Percentiles rank a stretch among this genome's conserved stretches.
These are phyloP conservation scores for Gymnopus androsaceus DNA, from an alignment of 1,284 basidiomycete genomes.

Conservation along the genomic window DNA sequence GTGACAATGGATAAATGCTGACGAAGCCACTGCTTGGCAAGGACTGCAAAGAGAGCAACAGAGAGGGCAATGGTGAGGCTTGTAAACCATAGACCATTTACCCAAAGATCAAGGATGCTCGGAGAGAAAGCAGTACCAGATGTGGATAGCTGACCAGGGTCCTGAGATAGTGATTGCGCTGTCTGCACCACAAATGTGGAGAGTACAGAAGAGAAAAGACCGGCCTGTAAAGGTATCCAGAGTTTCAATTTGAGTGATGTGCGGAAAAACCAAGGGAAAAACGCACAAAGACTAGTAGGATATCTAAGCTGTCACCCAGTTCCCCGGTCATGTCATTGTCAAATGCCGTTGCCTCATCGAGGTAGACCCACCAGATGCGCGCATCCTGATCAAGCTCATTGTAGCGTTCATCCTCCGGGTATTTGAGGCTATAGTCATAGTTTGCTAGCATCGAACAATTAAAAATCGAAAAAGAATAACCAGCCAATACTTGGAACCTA, in stretches of 20 bases:
- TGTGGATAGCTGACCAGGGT: constrained; percentile 3
- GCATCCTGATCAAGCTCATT: constrained; percentile 2
- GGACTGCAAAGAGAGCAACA: constrained; percentile 6
- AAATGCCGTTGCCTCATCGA: constrained; percentile 11
- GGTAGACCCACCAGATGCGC: constrained; percentile 10
- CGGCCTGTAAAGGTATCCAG: constrained; percentile 7
- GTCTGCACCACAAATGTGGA: constrained; percentile 20
- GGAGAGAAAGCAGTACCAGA: not conserved
- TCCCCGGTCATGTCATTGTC: constrained; percentile 13
- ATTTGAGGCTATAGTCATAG: constrained; percentile 3
- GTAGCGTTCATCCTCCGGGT: not conserved
- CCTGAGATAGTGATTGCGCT: constrained; percentile 12
- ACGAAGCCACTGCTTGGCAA: constrained; percentile 16
- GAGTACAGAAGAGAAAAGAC: constrained; percentile 21
- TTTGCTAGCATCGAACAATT: not conserved
- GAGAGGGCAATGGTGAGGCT: constrained; percentile 5
- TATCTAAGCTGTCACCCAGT: constrained; percentile 10
- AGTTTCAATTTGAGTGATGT: not conserved
- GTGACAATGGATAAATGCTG: not conserved
- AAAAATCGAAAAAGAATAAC: not conserved
- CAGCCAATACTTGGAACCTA: not conserved
- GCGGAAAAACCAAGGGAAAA: not conserved
- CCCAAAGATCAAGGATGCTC: constrained; percentile 12
- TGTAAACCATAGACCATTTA: constrained; percentile 18
- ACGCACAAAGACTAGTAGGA: constrained; percentile 14